Conservation (phyloP, 2,329 filamentous ascomycete species). For the Hymenoscyphus linearis region DNA sequence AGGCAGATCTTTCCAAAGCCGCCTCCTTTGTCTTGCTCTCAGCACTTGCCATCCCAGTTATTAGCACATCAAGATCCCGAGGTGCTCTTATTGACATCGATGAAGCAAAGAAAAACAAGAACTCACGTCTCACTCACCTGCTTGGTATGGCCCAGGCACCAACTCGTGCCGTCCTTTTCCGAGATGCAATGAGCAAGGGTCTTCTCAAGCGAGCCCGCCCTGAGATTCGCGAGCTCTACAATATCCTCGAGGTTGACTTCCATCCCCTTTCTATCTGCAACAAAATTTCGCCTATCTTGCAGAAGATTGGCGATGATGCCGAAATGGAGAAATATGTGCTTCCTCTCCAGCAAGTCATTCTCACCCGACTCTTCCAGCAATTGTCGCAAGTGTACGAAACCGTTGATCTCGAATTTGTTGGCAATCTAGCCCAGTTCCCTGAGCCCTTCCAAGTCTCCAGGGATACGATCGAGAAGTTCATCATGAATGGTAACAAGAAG, state of each 20-base stretch:
- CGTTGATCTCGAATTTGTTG: constrained; percentile 88
- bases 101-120: constrained; percentile 97
- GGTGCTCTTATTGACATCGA: constrained; percentile 96
- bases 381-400: constrained; percentile 98
- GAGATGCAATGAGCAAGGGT: constrained; percentile 91
- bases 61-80: constrained; percentile 94
- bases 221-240: constrained; percentile 95
- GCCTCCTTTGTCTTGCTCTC: constrained; percentile 95
- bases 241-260: constrained; percentile 98
- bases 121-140: constrained; percentile 91
- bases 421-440: constrained; percentile 90
- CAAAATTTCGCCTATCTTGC: constrained; percentile 95
- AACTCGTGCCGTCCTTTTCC: constrained; percentile 86
- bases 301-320: constrained; percentile 85
- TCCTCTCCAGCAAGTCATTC: constrained; percentile 95
- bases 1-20: constrained; percentile 87
- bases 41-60: constrained; percentile 95
- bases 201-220: constrained; percentile 87
- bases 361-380: constrained; percentile 97
- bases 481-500: constrained; percentile 99
- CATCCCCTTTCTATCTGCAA: constrained; percentile 97
- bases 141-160: constrained; percentile 89
- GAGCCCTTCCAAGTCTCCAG: constrained; percentile 91
- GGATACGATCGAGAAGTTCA: constrained; percentile 97
- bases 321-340: constrained; percentile 97